Percentiles rank a stretch among this genome's conserved stretches.
Evolutionary conservation across 2,329 filamentous ascomycete species (phyloP).

Genomic region (Sphaceloma murrayae): DNA sequence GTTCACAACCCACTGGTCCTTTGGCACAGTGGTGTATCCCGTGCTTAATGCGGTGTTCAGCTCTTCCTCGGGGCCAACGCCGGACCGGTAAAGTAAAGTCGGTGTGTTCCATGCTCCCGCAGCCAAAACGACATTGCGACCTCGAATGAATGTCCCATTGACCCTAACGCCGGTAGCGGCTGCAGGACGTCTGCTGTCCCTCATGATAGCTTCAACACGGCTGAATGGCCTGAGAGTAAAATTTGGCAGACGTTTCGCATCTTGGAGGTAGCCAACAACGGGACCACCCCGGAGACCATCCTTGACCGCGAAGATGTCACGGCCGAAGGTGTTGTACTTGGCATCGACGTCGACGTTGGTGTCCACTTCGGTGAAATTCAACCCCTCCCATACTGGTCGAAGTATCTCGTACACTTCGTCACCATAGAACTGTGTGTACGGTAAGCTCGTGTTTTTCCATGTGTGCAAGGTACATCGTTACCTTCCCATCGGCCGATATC

Average conservation of each 20-base stretch:
- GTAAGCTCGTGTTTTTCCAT: neutral
- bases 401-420: slow-evolving; percentile 8
- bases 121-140: slow-evolving; percentile 31
- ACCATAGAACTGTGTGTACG: neutral
- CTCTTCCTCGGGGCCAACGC: slow-evolving; percentile 26
- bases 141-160: slow-evolving; percentile 22
- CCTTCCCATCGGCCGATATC: slow-evolving; percentile 11
- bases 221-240: slow-evolving; percentile 39
- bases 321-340: slow-evolving; percentile 42
- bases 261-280: slow-evolving; percentile 42
- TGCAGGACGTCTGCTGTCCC: slow-evolving; percentile 32
- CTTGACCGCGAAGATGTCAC: slow-evolving; percentile 41
- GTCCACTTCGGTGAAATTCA: slow-evolving; percentile 2
- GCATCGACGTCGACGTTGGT: slow-evolving; percentile 19
- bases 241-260: slow-evolving; percentile 34
- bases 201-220: slow-evolving; percentile 27
- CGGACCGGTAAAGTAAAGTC: slow-evolving; percentile 33
- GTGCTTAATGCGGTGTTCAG: neutral
- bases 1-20: slow-evolving; percentile 4
- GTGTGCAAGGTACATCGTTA: neutral
- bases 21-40: neutral
- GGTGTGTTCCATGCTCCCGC: slow-evolving; percentile 27
- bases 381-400: slow-evolving; percentile 1
- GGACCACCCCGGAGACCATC: slow-evolving; percentile 45
- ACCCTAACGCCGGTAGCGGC: slow-evolving; percentile 37